Evolutionary conservation across 2,329 filamentous ascomycete genomes (phyloP).

Genomic region (Mariannaea sp.): DNA sequence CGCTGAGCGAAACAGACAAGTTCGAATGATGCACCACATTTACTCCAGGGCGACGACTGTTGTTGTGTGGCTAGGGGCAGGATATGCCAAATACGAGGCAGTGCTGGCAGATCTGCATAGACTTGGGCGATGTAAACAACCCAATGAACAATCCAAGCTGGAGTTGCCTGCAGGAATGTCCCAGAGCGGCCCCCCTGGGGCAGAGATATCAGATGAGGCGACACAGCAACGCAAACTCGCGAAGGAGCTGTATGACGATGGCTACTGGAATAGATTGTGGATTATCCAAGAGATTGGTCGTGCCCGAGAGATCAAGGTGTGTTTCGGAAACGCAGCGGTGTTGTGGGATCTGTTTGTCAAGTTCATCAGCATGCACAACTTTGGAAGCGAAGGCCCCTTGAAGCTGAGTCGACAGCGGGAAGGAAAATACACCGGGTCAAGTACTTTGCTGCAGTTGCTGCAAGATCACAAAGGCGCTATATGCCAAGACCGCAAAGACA

Average conservation of each 20-base stretch:
- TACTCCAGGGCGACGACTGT: constrained; percentile 9
- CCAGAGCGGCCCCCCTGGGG: too few species aligned
- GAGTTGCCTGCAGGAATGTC: too few species aligned
- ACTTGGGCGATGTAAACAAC: background rate
- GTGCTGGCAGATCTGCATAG: background rate
- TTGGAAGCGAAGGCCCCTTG: constrained; percentile 17
- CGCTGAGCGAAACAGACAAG: constrained; percentile 8
- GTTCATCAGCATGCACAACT: constrained; percentile 20
- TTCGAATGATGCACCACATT: constrained; percentile 11
- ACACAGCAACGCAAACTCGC: too few species aligned
- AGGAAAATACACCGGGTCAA: constrained; percentile 5
- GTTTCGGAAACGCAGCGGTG: constrained; percentile 25
- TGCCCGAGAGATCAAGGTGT: constrained; percentile 31
- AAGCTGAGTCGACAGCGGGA: constrained; percentile 25
- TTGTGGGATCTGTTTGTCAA: constrained; percentile 27
- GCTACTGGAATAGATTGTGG: constrained; percentile 11
- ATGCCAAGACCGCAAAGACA: constrained; percentile 38
- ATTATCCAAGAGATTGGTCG: constrained; percentile 38
- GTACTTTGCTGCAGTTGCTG: constrained; percentile 25
- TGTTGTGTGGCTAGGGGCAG: constrained; percentile 8
- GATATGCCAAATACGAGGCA: background rate
- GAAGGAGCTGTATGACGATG: background rate
- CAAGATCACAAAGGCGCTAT: constrained; percentile 29
- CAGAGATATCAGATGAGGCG: too few species aligned
- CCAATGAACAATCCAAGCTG: background rate